phyloP scores from a whole-genome alignment of 192 early-diverging fungal genomes.

The Powellomyces hirtus region DNA sequence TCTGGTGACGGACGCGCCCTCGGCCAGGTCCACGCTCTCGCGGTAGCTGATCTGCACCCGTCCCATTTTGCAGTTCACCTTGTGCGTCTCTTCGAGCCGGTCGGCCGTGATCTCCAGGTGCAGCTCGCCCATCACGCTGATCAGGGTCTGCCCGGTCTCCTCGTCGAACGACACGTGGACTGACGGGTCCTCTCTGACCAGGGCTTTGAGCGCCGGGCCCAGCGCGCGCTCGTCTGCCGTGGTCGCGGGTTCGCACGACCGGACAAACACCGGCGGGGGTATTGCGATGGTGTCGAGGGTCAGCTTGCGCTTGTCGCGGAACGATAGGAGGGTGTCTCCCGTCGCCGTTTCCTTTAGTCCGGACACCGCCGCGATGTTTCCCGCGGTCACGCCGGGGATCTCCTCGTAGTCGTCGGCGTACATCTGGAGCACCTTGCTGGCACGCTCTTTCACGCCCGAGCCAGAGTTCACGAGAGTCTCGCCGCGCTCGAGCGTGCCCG shows the following conservation, averaged over 20 bases:
- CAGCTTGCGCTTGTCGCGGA: slow-evolving; percentile 19
- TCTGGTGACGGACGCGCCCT: slow-evolving; percentile 11
- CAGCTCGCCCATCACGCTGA: slow-evolving; percentile 93
- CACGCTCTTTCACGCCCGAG: slow-evolving; percentile 69
- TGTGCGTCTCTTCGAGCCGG: slow-evolving; percentile 75
- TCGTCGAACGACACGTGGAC: slow-evolving; percentile 67
- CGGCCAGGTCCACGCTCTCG: slow-evolving; percentile 56
- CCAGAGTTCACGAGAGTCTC: slow-evolving; percentile 59
- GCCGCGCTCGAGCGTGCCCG: slow-evolving; percentile 69
- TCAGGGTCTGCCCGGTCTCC: slow-evolving; percentile 84
- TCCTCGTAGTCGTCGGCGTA: slow-evolving; percentile 90
- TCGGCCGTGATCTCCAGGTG: slow-evolving; percentile 90
- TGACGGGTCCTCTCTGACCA: slow-evolving; percentile 87
- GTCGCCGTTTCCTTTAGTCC: slow-evolving; percentile 83
- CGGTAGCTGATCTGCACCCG: slow-evolving; percentile 83
- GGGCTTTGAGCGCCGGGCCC: slow-evolving; percentile 64
- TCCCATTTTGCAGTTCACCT: slow-evolving; percentile 78
- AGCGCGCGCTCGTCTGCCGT: slow-evolving; percentile 67
- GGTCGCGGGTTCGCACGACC: slow-evolving; percentile 58
- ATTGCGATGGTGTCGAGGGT: slow-evolving; percentile 74
- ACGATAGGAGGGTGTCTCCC: slow-evolving; percentile 75
- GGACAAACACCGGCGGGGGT: slow-evolving; percentile 85
- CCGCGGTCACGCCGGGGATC: slow-evolving; percentile 63
- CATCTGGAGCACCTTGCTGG: slow-evolving; percentile 81
- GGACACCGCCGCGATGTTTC: slow-evolving; percentile 83